These are phyloP conservation scores for Plasmodium gallinaceum DNA, from an alignment of 169 alveolate genomes.

Conservation along the genomic window DNA sequence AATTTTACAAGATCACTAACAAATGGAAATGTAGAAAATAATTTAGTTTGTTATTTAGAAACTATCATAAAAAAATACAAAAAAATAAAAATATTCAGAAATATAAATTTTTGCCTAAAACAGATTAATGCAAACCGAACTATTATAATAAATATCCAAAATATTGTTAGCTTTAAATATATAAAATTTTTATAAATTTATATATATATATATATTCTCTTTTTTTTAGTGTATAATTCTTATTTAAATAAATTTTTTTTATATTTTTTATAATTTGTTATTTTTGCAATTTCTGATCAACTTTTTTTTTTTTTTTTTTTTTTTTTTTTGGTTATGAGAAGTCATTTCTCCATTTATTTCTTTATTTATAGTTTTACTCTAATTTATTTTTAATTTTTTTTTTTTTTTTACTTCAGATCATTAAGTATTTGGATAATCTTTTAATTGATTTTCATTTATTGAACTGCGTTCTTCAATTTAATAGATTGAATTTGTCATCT, in stretches of 20 bases:
- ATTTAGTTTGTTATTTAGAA: constrained; percentile 26
- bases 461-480: constrained; percentile 21
- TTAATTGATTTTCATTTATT: constrained; percentile 56
- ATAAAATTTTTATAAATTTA: neutral
- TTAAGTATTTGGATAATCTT: constrained; percentile 34
- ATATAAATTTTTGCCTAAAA: constrained; percentile 25
- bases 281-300: neutral
- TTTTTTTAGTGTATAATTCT: neutral
- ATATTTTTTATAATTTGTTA: neutral
- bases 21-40: constrained; percentile 13
- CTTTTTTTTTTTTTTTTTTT: neutral
- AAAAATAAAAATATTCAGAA: constrained; percentile 38
- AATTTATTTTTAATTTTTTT: constrained; percentile 10
- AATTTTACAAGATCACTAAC: constrained; percentile 11
- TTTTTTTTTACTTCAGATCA: constrained; percentile 12
- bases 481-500: neutral
- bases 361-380: neutral
- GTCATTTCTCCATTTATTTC: neutral
- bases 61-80: constrained; percentile 35
- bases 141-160: constrained; percentile 16
- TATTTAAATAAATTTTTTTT: neutral
- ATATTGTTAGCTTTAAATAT: constrained; percentile 14
- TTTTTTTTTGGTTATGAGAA: neutral
- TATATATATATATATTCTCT: neutral
- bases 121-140: constrained; percentile 16